Evolutionary conservation across 1,139 yeast genomes (phyloP), one percentile per base, ranked within the genome.

Genomic region (Yamadazyma spencermartinsiae): DNA sequence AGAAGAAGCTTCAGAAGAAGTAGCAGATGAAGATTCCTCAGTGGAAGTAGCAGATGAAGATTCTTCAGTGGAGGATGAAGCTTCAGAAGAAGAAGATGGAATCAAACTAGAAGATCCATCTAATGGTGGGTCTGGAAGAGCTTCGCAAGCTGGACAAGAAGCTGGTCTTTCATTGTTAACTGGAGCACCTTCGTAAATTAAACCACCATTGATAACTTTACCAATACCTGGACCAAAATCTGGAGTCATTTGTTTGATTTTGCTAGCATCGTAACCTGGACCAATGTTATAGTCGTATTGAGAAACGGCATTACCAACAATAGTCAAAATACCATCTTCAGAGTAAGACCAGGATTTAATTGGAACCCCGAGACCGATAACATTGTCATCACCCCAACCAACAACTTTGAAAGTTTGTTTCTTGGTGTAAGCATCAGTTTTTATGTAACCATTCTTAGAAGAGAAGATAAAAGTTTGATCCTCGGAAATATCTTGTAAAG

Each of bases 341-440:
- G 41, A 26, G 37, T 43, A 40, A 24, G 44, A 34, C 44, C 44
- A 40, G 10, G 43, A 35, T 4, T 18, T 31, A 45, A 58, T 43
- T 13, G 59, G 43, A 14, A 49, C 37, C 39, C 46, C 48, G 23
- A 60, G 36, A 30, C 61, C 60, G 37, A 62, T 51, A n/a, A 47
- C 41, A 36, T 60, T 63, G 9, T 61, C 61, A 37, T 48, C 46
- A 35, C 68, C 68, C 42, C 54, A 63, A n/a, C 66, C 67, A 15
- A 50, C 51, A 34, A 63, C 62, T 4, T 41, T 48, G 46, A 49
- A 56, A 8, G 60, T 50, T 35, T 49, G 58, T 6, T 48, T 21
- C 10, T 42, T 37, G 33, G 49, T 43, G 39, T 40, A 43, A 32
- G 46, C 46, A 40, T 43, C 46, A 15, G 41, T 43, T 26, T 39